Evolutionary conservation across 768 basidiomycete genomes (phyloP).

Genomic region (Mycena pura): DNA sequence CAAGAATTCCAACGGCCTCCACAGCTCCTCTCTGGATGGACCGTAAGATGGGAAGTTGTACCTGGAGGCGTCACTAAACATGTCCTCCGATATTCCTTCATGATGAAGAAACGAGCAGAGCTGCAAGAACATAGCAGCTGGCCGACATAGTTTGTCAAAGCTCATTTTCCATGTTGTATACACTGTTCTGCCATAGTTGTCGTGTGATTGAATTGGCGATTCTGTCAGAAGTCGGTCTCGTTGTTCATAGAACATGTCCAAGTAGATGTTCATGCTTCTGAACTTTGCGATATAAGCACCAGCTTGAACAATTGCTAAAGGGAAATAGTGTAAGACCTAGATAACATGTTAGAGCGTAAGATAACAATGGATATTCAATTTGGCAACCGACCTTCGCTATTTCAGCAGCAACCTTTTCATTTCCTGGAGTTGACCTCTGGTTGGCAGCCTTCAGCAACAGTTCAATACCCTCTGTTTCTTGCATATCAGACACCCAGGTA

Average conservation of each 20-base stretch:
- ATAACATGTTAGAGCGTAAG: neutral
- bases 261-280: neutral
- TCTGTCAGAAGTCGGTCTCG: neutral
- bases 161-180: conserved; percentile 13
- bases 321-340: neutral
- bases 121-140: neutral
- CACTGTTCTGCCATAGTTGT: neutral
- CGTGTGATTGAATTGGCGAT: neutral
- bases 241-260: neutral
- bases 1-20: neutral
- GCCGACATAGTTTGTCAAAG: neutral
- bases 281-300: conserved; percentile 1
- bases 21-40: neutral
- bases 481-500: neutral
- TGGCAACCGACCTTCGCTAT: conserved; percentile 10
- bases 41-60: neutral
- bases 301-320: neutral
- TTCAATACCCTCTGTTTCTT: neutral
- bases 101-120: neutral
- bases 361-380: neutral
- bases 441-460: neutral
- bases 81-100: neutral
- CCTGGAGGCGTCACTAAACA: neutral
- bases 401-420: neutral
- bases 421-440: neutral